Percentiles rank a stretch among this genome's conserved stretches.
Evolutionary conservation across 2,329 filamentous ascomycete species (phyloP).

Genomic region (Botrytis aclada): DNA sequence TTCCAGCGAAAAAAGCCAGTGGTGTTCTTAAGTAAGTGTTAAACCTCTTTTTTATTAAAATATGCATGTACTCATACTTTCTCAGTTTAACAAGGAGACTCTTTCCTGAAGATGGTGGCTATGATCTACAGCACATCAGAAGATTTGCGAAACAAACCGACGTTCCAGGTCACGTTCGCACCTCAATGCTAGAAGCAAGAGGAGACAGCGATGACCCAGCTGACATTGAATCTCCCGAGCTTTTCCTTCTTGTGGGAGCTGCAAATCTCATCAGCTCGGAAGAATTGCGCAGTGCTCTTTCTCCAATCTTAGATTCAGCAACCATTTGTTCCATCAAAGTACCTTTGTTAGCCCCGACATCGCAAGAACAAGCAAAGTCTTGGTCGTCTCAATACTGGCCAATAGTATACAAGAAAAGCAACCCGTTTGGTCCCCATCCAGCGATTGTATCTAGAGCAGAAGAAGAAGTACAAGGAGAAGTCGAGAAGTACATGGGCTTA

Average conservation of each 20-base stretch:
- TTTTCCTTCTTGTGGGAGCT: slow-evolving; percentile 51
- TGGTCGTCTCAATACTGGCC: slow-evolving; percentile 82
- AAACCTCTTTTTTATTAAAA: background rate
- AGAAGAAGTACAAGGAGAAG: slow-evolving; percentile 63
- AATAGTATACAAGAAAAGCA: slow-evolving; percentile 80
- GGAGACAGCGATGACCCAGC: slow-evolving; percentile 43
- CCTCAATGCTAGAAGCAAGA: slow-evolving; percentile 51
- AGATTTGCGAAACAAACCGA: slow-evolving; percentile 71
- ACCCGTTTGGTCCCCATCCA: slow-evolving; percentile 81
- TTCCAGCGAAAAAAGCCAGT: slow-evolving; percentile 70
- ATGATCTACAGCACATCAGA: slow-evolving; percentile 68
- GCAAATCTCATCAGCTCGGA: slow-evolving; percentile 50
- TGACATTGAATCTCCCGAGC: slow-evolving; percentile 43
- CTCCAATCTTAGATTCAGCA: slow-evolving; percentile 49
- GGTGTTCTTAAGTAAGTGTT: slow-evolving; percentile 65
- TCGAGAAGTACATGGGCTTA: slow-evolving; percentile 64
- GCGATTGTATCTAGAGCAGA: slow-evolving; percentile 68
- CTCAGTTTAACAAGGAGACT: slow-evolving; percentile 53
- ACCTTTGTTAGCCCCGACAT: slow-evolving; percentile 71
- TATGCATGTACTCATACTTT: slow-evolving; percentile 35
- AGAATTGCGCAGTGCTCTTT: slow-evolving; percentile 50
- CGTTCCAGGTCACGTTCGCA: slow-evolving; percentile 63
- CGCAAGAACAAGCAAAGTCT: slow-evolving; percentile 67
- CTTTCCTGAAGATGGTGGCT: slow-evolving; percentile 58
- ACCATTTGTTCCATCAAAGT: slow-evolving; percentile 52